Evolutionary conservation across 2,329 filamentous ascomycete species (phyloP), one percentile per base, ranked within the genome.

Genomic region (Curvularia hawaiiensis): DNA sequence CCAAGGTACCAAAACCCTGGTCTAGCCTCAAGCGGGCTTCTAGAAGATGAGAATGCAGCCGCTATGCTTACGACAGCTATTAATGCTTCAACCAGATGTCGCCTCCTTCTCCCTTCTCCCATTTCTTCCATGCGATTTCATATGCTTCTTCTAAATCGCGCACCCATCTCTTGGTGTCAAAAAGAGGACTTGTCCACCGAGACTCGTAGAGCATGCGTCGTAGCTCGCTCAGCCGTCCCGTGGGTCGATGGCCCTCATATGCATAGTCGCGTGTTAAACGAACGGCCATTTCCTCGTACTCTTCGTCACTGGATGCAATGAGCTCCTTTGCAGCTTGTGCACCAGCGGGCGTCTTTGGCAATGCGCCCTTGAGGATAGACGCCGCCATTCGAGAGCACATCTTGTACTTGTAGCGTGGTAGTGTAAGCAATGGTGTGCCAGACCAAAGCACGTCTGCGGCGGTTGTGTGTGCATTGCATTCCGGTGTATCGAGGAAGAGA

Each of bases 341-440:
- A 3, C 94, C 92, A n/a, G 87, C 85, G 1, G 81, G 78, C 0
- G 81, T 83, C 64, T 87, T 89, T 0, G 95, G 95, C 3, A 99
- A 79, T 0, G 95, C 95, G 16, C 95, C 95, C 63, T 88, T 90
- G 30, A 99, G 83, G 55, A 99, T 98, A 11, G 92, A 97, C 7
- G 95, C 93, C 7, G 94, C 95, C 90, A 99, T 99, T 52, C 95
- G 90, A 43, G 92, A 96, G 77, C 95, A 99, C 95, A 99, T 99
- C 78, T 99, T 99, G 79, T 97, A 97, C 50, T 90, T 86, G 75
- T 98, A 97, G 35, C 95, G 86, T 11, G 95, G 93, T 30, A 95
- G 82, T 0, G 95, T 99, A 28, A 99, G 82, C 22, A 99, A 80
- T 5, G 95, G 95, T 0, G 95, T 98, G 66, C 93, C 96, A 51